Evolutionary conservation across 371 early-diverging fungal genomes (phyloP).

Genomic region (Sporodiniella umbellata): DNA sequence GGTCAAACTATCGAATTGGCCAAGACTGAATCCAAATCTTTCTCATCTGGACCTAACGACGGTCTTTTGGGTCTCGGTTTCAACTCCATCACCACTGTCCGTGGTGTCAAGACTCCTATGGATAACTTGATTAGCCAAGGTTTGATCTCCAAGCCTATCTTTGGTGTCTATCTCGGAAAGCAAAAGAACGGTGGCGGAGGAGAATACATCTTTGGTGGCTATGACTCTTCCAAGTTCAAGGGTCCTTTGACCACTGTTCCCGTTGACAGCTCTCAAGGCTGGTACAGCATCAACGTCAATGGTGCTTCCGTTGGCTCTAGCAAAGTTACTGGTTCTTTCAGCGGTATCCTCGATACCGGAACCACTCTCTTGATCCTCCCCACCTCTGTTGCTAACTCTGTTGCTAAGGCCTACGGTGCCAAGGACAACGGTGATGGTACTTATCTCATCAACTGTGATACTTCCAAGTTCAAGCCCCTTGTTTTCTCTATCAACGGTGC

Average conservation of each 20-base stretch:
- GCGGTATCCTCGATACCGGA: slow-evolving; percentile 61
- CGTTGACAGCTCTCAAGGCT: slow-evolving; percentile 38
- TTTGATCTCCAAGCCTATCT: slow-evolving; percentile 31
- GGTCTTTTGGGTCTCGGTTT: slow-evolving; percentile 47
- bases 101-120: slow-evolving; percentile 30
- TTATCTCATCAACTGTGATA: slow-evolving; percentile 20
- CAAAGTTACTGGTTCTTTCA: slow-evolving; percentile 9
- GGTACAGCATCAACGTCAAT: slow-evolving; percentile 45
- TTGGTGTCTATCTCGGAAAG: slow-evolving; percentile 32
- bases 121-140: slow-evolving; percentile 44
- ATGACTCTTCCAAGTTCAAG: slow-evolving; percentile 36
- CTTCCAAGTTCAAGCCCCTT: slow-evolving; percentile 17
- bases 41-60: slow-evolving; percentile 16
- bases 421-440: slow-evolving; percentile 27
- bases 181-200: slow-evolving; percentile 41
- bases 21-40: slow-evolving; percentile 10
- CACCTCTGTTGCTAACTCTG: slow-evolving; percentile 25
- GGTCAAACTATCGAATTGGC: slow-evolving; percentile 27
- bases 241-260: slow-evolving; percentile 52
- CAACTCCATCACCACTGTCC: slow-evolving; percentile 38
- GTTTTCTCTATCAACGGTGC: slow-evolving; percentile 14
- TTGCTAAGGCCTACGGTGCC: slow-evolving; percentile 21
- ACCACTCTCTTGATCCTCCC: slow-evolving; percentile 59
- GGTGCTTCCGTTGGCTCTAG: slow-evolving; percentile 18
- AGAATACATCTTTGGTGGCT: slow-evolving; percentile 48